Evolutionary conservation across 148 eudicot genomes (phyloP).

Genomic region (Persicaria maculosa): DNA sequence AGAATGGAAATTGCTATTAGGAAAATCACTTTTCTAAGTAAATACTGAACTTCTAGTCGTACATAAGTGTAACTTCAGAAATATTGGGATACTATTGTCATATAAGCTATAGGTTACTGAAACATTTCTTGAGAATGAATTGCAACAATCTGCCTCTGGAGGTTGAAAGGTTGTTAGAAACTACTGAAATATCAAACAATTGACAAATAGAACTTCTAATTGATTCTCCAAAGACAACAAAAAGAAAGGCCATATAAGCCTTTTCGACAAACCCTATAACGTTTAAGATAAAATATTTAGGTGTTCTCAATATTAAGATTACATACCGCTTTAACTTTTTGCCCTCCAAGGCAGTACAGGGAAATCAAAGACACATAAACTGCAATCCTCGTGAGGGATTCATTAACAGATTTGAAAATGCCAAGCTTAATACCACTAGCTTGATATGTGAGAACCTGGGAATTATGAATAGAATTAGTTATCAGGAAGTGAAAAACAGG

Average conservation of each 20-base stretch:
- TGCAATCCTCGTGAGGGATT: conserved; percentile 82
- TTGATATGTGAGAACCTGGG: conserved; percentile 73
- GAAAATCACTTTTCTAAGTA: no score
- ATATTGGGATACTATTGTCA: no score
- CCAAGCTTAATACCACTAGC: conserved; percentile 86
- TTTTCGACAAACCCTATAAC: not conserved
- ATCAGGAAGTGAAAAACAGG: conserved; percentile 13
- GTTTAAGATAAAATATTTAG: not conserved
- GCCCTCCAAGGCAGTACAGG: conserved; percentile 87
- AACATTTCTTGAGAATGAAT: not conserved
- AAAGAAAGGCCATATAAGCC: not conserved
- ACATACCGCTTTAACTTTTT: conserved; percentile 90
- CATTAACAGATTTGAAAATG: conserved; percentile 72
- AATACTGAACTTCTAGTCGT: no score
- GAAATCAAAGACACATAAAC: conserved; percentile 83
- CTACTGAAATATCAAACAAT: not conserved
- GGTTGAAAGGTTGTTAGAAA: no score
- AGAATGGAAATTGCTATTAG: no score
- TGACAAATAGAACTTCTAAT: not conserved
- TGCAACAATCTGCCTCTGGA: no score
- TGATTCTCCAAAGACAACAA: not conserved
- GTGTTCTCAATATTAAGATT: conserved; percentile 11
- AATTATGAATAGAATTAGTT: conserved; percentile 12
- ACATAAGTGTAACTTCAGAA: no score
- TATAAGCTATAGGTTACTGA: not conserved